Evolutionary conservation across 441 rosid species (phyloP), one percentile per base, ranked within the genome.

Genomic region (Caryocar brasiliense): DNA sequence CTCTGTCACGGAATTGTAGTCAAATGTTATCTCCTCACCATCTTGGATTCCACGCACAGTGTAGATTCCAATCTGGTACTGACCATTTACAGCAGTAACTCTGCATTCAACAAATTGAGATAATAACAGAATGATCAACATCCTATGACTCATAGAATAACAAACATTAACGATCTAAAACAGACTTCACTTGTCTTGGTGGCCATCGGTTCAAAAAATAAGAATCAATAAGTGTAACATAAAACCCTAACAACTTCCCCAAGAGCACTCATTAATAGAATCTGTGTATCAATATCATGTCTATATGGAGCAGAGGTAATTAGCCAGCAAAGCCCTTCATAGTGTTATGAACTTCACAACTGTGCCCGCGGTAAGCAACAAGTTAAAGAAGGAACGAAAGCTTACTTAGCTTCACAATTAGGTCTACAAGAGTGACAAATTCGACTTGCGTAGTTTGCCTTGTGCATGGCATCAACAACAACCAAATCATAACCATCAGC

Each of bases 381-480:
- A 52, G n/a, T 6, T 22, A 15, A 42, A 30, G 4, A 30, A 48
- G 24, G 51, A 51, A n/a, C n/a, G 39, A 46, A 33, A 27, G 70
- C 89, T 80, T 68, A 93, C 99, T 93, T 93, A 22, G 99, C 99
- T 74, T 89, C 96, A 59, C 99, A 93, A 68, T 93, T 93, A 54
- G 99, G 99, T 56, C 85, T 87, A 74, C 99, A 93, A 12, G 99
- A 93, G 72, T 93, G 99, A 72, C 99, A 93, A 26, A 93, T 93
- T 54, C 99, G 89, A 65, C 99, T 93, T 1, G 99, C 99, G 54
- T 93, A 93, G 72, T 89, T 93, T 35, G 99, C 99, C 65, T 86
- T 93, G 61, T 93, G 99, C 99, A 93, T 93, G 44, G 99, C 99
- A 76, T 93, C 99, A 48, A 93, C 99, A 33, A 93, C 99, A 59